Conservation (phyloP, 2,329 filamentous ascomycete genomes). For the Zarea fungicola region DNA sequence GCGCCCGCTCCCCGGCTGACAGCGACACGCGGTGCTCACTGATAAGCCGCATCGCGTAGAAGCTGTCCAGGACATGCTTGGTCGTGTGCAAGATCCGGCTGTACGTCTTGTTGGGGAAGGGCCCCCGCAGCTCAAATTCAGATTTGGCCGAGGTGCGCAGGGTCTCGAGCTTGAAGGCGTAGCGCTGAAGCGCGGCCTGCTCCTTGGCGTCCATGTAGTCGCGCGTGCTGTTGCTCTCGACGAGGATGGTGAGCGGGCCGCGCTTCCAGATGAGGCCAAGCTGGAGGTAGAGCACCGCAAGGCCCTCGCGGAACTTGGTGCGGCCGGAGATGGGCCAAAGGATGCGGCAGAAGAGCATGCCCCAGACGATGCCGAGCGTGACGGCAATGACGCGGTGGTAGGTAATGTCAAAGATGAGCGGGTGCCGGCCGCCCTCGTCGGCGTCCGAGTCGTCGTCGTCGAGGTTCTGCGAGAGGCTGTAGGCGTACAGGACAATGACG, state of each 20-base stretch:
- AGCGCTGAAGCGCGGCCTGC: constrained; percentile 80
- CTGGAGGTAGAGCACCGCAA: constrained; percentile 86
- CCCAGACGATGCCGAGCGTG: constrained; percentile 83
- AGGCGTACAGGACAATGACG: constrained; percentile 88
- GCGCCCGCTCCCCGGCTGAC: constrained; percentile 72
- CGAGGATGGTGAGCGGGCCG: constrained; percentile 73
- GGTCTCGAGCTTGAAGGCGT: constrained; percentile 66
- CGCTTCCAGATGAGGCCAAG: constrained; percentile 96
- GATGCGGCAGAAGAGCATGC: constrained; percentile 79
- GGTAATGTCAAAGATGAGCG: constrained; percentile 82
- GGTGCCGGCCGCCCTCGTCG: constrained; percentile 79
- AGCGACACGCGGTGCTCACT: constrained; percentile 73
- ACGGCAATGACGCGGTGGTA: constrained; percentile 85
- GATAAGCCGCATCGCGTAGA: constrained; percentile 93
- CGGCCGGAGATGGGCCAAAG: constrained; percentile 94
- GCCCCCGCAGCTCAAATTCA: constrained; percentile 83
- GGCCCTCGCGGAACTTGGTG: constrained; percentile 79
- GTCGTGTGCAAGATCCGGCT: constrained; percentile 73
- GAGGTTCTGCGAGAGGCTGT: constrained; percentile 76
- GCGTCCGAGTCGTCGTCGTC: constrained; percentile 82
- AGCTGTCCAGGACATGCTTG: constrained; percentile 80
- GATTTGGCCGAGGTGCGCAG: constrained; percentile 68
- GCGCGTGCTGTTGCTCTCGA: constrained; percentile 50
- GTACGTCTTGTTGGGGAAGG: constrained; percentile 73
- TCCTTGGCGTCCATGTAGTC: constrained; percentile 86